Evolutionary conservation across 2,329 filamentous ascomycete species (phyloP).

Genomic region (Colletotrichum gloeosporioides): DNA sequence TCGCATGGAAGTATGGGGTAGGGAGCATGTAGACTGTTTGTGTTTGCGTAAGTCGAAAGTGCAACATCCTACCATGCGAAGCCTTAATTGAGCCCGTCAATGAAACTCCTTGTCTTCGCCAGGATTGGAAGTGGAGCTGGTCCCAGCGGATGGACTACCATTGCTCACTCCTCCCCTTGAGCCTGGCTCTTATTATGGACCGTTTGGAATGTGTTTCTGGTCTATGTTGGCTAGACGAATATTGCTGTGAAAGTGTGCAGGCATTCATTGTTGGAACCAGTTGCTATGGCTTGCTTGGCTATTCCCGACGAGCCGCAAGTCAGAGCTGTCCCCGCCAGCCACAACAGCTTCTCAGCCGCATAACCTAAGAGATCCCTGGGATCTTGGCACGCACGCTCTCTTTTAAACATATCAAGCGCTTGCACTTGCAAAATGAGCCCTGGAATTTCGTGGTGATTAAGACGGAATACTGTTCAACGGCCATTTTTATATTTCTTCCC

Average conservation of each 20-base stretch:
- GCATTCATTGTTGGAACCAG: too few relatives aligned
- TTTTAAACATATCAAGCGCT: fast-evolving
- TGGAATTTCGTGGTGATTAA: background rate
- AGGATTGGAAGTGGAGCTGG: background rate
- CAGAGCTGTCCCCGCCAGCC: background rate
- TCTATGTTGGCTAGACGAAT: background rate
- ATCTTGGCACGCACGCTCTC: background rate
- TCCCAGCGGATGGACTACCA: background rate
- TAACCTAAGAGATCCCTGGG: fast-evolving
- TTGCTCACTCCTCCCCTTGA: background rate
- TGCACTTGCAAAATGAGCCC: fast-evolving
- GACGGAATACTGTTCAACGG: background rate
- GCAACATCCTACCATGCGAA: fast-evolving
- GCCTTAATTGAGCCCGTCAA: background rate
- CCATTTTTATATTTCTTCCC: too few relatives aligned
- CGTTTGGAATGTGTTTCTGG: background rate
- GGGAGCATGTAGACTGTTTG: background rate
- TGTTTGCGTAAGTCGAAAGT: too few relatives aligned
- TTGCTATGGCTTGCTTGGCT: background rate
- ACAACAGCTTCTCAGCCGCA: background rate
- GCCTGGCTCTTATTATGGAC: fast-evolving
- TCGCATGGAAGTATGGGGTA: background rate
- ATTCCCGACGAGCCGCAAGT: background rate
- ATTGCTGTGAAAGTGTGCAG: too few relatives aligned
- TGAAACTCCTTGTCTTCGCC: background rate